Evolutionary conservation across 495 filamentous ascomycete genomes (phyloP), one percentile per base, ranked within the genome.

Genomic region (Penicillium angulare): DNA sequence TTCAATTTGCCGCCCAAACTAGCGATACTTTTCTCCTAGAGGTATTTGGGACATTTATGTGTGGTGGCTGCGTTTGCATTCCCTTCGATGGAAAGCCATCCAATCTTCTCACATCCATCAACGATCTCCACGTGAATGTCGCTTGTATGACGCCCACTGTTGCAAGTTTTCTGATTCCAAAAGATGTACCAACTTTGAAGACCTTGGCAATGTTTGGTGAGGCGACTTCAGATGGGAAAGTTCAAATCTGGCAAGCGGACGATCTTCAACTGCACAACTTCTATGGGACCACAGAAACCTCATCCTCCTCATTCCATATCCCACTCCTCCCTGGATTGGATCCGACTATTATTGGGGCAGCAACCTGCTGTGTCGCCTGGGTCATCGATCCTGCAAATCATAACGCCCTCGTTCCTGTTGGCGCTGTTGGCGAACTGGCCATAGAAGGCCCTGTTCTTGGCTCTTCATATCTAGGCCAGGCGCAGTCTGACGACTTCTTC

Each of bases 361-460:
- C 55, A 29, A 29, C 53, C 5, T 67, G 64, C 2, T 57, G 61
- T 45, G 22, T 53, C 3, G 35, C 64, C 1, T 88, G 85, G 84
- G 66, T 87, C 49, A 77, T 83, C 22, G 76, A 86, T 44, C 72
- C 80, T 0, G 47, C 50, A 0, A 70, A 86, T 47, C 73, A 77
- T 38, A 53, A 82, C 21, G 43, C 56, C 1, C 72, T 88, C 12
- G 69, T 79, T 21, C 80, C 83, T 0, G 61, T 86, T 8, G 85
- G 85, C 15, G 65, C 67, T 5, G 64, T 82, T 29, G 85, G 85
- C 32, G 85, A 88, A 58, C 56, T 87, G 16, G 55, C 80, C 3
- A 68, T 88, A n/a, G 82, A 86, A 66, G 83, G 84, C 0, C 78
- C 82, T 0, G 65, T 77, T 18, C 61, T 86, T 9, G 75, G 70